Conservation (phyloP, 2,329 filamentous ascomycete species). For the Bisporella sp. region DNA sequence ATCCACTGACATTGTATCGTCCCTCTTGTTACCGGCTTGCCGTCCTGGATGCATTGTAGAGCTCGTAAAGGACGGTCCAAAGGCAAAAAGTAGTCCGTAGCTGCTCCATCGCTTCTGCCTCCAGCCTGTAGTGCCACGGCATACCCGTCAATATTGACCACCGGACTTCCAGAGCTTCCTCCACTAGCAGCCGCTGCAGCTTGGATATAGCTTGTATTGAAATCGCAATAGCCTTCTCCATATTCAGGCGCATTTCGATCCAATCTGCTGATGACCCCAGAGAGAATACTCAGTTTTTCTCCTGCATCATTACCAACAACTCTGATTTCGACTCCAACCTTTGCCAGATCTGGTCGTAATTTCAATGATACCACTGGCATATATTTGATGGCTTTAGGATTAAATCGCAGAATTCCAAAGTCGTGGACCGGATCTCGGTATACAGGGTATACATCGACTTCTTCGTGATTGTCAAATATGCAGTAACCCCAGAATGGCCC, state of each 20-base stretch:
- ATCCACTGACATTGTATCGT: conserved; percentile 99
- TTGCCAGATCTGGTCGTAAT: conserved; percentile 78
- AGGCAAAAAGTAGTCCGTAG: conserved; percentile 95
- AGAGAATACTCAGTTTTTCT: conserved; percentile 96
- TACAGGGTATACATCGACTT: conserved; percentile 92
- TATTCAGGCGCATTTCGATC: conserved; percentile 97
- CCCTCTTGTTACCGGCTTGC: conserved; percentile 71
- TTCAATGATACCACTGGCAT: conserved; percentile 80
- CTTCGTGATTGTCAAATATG: conserved; percentile 97
- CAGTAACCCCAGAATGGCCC: conserved; percentile 98
- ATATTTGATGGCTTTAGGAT: conserved; percentile 93
- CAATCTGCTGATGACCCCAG: conserved; percentile 91
- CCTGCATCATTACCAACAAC: conserved; percentile 98
- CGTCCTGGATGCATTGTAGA: conserved; percentile 74
- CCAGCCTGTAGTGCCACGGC: conserved; percentile 92
- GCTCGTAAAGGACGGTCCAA: conserved; percentile 85
- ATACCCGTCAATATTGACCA: conserved; percentile 89
- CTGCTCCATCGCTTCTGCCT: conserved; percentile 86
- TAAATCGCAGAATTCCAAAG: conserved; percentile 94
- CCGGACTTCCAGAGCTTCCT: conserved; percentile 95
- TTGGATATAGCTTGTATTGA: conserved; percentile 95
- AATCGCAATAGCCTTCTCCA: conserved; percentile 95
- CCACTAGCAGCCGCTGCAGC: conserved; percentile 94
- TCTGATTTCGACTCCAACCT: conserved; percentile 87
- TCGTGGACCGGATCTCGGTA: conserved; percentile 98